These are phyloP conservation scores for Trametes cubensis DNA, from an alignment of 768 basidiomycete species.

Conservation along the genomic window DNA sequence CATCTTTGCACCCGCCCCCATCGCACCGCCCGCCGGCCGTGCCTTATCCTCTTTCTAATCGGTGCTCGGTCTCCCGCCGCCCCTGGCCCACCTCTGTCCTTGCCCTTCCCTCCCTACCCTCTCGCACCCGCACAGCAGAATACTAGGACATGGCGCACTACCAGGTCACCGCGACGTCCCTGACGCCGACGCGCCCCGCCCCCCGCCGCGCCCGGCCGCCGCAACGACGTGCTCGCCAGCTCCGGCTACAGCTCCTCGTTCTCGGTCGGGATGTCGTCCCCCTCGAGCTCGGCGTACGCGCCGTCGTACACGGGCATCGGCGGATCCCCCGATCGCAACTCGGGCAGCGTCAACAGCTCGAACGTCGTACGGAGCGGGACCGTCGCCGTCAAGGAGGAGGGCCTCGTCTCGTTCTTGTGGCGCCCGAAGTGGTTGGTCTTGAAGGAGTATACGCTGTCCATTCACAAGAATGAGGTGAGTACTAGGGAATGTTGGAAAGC, in stretches of 20 bases:
- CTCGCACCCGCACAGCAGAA: neutral
- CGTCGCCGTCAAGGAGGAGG: conserved; percentile 92
- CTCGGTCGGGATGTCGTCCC: conserved; percentile 47
- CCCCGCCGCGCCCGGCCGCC: conserved; percentile 67
- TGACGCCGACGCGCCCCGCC: conserved; percentile 79
- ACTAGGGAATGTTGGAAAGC: no score
- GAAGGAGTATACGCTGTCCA: conserved; percentile 72
- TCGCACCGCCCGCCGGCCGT: conserved; percentile 4
- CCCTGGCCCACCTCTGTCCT: neutral
- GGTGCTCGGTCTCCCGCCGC: conserved; percentile 6
- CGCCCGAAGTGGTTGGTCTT: conserved; percentile 88
- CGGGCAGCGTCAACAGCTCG: conserved; percentile 37
- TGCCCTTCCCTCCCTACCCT: neutral
- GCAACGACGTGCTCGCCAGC: conserved; percentile 50
- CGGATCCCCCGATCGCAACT: conserved; percentile 67
- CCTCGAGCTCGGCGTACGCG: conserved; percentile 63
- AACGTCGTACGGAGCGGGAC: conserved; percentile 69
- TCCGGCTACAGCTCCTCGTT: conserved; percentile 66
- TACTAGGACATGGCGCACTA: conserved; percentile 47
- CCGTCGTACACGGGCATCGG: conserved; percentile 81
- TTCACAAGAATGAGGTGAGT: conserved; percentile 92
- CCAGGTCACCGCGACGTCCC: conserved; percentile 54
- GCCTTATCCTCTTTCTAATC: conserved; percentile 16
- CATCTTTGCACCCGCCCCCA: conserved; percentile 4
- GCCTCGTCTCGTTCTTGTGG: conserved; percentile 90